phyloP scores from a whole-genome alignment of 805 yeast genomes.

The Candida nanaspora region DNA sequence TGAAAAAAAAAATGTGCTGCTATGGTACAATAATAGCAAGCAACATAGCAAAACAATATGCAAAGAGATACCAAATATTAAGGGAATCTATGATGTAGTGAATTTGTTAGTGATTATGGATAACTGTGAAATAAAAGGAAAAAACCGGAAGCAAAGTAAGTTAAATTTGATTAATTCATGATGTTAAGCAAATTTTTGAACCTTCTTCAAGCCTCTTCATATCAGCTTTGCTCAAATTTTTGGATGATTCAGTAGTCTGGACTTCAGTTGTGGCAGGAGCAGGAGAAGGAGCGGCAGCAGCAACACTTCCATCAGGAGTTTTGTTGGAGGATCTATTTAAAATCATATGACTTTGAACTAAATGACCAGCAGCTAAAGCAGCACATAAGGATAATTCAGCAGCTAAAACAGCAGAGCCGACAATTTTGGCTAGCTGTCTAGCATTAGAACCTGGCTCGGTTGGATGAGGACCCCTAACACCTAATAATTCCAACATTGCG shows the following conservation, averaged over 20 bases:
- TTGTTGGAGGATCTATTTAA: conserved; percentile 58
- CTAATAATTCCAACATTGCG: conserved; percentile 89
- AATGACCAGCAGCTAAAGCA: conserved; percentile 97
- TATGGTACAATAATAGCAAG: too few species aligned
- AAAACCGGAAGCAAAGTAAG: too few species aligned
- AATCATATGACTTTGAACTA: conserved; percentile 95
- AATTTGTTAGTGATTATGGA: too few species aligned
- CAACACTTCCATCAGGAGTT: conserved; percentile 1
- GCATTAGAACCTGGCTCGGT: conserved; percentile 93
- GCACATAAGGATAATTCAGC: conserved; percentile 93
- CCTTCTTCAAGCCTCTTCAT: conserved; percentile 57
- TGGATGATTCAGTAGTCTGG: conserved; percentile 20
- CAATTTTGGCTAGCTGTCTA: conserved; percentile 82
- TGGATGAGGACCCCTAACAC: conserved; percentile 94
- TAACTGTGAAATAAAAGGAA: too few species aligned
- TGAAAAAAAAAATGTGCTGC: too few species aligned
- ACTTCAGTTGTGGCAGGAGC: conserved; percentile 21
- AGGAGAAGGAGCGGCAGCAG: conserved; percentile 15
- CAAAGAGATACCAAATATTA: too few species aligned
- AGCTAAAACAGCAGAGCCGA: conserved; percentile 92
- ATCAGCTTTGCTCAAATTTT: conserved; percentile 18
- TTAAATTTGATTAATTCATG: too few species aligned
- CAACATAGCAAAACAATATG: too few species aligned
- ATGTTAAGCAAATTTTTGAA: conserved; percentile 66
- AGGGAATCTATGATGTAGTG: too few species aligned